phyloP scores from a whole-genome alignment of 495 filamentous ascomycete species.

The Penicillium cosmopolitanum region DNA sequence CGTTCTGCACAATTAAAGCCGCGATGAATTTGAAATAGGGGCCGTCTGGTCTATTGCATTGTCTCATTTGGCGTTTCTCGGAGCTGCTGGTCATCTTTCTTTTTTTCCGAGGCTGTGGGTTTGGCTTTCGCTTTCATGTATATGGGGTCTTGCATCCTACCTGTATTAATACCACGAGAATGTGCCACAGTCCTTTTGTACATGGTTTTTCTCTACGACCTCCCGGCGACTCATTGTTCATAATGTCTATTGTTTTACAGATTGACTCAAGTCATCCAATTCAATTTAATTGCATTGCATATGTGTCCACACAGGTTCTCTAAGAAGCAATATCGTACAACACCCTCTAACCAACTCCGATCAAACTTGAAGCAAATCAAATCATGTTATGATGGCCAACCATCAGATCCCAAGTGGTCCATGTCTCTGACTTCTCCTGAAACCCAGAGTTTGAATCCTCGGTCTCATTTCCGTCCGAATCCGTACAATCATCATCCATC shows the following conservation, averaged over 20 bases:
- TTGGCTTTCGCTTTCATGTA: conserved; percentile 26
- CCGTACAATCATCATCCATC: conserved; percentile 16
- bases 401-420: conserved; percentile 20
- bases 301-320: background rate
- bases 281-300: conserved; percentile 5
- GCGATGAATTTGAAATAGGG: conserved; percentile 22
- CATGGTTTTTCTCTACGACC: conserved; percentile 28
- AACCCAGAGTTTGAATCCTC: background rate
- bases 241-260: conserved; percentile 33
- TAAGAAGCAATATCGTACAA: too few relatives aligned
- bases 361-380: conserved; percentile 11
- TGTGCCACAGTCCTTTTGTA: conserved; percentile 25
- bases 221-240: conserved; percentile 28
- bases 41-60: conserved; percentile 23
- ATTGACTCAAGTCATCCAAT: conserved; percentile 1
- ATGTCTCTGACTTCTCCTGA: background rate
- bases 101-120: conserved; percentile 31
- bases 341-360: background rate
- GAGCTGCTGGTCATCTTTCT: conserved; percentile 40
- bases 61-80: conserved; percentile 17
- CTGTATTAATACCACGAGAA: conserved; percentile 36
- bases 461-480: background rate
- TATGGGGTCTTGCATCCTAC: conserved; percentile 23
- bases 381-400: conserved; percentile 20
- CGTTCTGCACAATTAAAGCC: conserved; percentile 39